Percentiles rank a stretch among this genome's conserved stretches.
These are phyloP conservation scores for Suillus subalutaceus DNA, from an alignment of 768 basidiomycete species.

Conservation along the genomic window DNA sequence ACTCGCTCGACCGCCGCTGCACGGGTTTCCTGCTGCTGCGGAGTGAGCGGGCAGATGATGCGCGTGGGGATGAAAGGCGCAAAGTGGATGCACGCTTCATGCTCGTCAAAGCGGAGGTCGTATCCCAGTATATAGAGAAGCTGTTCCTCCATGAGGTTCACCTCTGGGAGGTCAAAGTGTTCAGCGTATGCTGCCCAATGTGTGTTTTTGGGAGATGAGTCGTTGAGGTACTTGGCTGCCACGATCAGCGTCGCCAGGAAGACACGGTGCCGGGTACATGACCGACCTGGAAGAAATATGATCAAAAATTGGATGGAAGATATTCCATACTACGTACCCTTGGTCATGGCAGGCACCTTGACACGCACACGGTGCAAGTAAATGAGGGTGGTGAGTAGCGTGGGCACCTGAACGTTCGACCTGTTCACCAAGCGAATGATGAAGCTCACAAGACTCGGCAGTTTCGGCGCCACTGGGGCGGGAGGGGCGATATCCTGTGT, in stretches of 20 bases:
- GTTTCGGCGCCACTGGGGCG: constrained; percentile 19
- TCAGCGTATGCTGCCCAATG: constrained; percentile 86
- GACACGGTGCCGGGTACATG: constrained; percentile 92
- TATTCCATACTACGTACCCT: constrained; percentile 55
- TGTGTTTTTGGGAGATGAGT: constrained; percentile 92
- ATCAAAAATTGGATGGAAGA: constrained; percentile 3
- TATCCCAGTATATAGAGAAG: constrained; percentile 91
- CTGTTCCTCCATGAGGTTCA: constrained; percentile 98
- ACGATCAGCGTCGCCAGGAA: constrained; percentile 96
- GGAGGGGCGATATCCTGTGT: constrained; percentile 29
- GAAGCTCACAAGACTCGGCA: constrained; percentile 80
- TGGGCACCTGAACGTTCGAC: constrained; percentile 89
- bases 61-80: constrained; percentile 59
- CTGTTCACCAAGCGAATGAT: constrained; percentile 78
- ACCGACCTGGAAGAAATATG: constrained; percentile 52
- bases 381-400: constrained; percentile 86
- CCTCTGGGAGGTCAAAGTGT: constrained; percentile 75
- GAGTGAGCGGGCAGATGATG: constrained; percentile 23
- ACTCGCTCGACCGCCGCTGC: constrained; percentile 58
- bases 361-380: constrained; percentile 86
- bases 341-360: constrained; percentile 81
- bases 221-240: constrained; percentile 96
- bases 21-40: constrained; percentile 46
- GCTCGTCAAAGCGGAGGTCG: constrained; percentile 88
- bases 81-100: constrained; percentile 73